Evolutionary conservation across 2,329 filamentous ascomycete species (phyloP).

Genomic region (Neonectria sp.): DNA sequence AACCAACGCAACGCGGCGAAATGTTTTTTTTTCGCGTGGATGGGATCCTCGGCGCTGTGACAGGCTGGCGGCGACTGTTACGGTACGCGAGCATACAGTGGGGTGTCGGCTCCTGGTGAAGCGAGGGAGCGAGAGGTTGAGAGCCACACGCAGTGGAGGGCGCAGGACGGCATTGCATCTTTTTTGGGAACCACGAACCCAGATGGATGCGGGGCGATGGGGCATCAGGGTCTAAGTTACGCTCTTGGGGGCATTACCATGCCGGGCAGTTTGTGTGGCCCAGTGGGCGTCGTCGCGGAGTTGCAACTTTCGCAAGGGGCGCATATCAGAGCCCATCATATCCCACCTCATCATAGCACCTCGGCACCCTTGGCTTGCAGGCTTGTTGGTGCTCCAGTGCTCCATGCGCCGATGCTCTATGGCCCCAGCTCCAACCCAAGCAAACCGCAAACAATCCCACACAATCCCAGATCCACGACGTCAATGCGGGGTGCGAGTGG

Average conservation of each 20-base stretch:
- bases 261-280: no score
- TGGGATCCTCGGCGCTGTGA: background rate
- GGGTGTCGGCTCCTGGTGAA: constrained; percentile 20
- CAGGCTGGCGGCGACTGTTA: background rate
- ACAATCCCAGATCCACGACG: constrained; percentile 24
- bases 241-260: constrained; percentile 9
- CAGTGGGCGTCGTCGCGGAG: background rate
- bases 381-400: background rate
- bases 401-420: constrained; percentile 4
- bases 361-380: background rate
- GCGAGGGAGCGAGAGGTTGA: constrained; percentile 15
- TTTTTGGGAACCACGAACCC: constrained; percentile 17
- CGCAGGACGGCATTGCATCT: constrained; percentile 6
- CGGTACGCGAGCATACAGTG: constrained; percentile 5
- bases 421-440: constrained; percentile 2
- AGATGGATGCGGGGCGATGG: constrained; percentile 22
- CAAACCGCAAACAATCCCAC: constrained; percentile 11
- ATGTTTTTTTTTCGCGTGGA: constrained; percentile 10
- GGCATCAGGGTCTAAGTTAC: constrained; percentile 16
- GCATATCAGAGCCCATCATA: background rate
- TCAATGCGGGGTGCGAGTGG: constrained; percentile 31
- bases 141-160: background rate
- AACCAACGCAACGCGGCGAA: background rate
- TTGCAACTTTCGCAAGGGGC: background rate
- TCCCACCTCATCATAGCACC: background rate